Evolutionary conservation across 805 yeast genomes (phyloP).

Genomic region (Zygosaccharomyces lentus): DNA sequence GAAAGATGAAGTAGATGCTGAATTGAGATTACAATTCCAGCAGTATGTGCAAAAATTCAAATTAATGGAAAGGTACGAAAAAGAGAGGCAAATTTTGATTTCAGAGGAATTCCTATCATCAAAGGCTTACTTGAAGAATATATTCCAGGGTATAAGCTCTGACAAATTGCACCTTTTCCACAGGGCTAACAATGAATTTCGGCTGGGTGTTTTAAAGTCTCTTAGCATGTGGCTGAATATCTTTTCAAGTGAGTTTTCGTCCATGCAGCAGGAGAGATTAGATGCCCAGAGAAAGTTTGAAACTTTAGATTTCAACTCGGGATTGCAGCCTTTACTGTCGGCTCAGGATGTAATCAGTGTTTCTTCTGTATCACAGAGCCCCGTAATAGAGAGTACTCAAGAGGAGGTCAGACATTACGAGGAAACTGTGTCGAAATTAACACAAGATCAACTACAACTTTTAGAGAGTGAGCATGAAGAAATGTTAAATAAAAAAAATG

Average conservation of each 20-base stretch:
- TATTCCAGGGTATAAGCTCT: constrained; percentile 32
- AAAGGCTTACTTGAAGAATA: constrained; percentile 26
- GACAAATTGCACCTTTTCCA: constrained; percentile 37
- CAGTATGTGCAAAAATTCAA: constrained; percentile 49
- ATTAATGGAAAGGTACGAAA: constrained; percentile 49
- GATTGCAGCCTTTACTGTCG: constrained; percentile 19
- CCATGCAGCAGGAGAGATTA: constrained; percentile 47
- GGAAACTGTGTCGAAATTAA: constrained; percentile 33
- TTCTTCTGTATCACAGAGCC: constrained; percentile 32
- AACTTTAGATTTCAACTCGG: constrained; percentile 25
- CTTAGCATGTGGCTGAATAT: constrained; percentile 42
- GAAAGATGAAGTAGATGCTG: constrained; percentile 53
- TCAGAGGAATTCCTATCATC: constrained; percentile 20
- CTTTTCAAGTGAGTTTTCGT: constrained; percentile 44
- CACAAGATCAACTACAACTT: constrained; percentile 55
- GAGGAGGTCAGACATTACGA: constrained; percentile 37
- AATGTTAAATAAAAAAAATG: constrained; percentile 49
- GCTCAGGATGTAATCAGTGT: constrained; percentile 23
- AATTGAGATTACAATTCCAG: constrained; percentile 49
- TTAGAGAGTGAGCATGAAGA: constrained; percentile 58
- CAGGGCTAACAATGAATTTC: constrained; percentile 40
- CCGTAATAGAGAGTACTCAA: constrained; percentile 25
- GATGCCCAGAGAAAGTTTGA: constrained; percentile 40
- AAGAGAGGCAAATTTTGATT: constrained; percentile 36
- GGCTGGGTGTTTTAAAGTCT: constrained; percentile 48